These are phyloP conservation scores for Pyrenophora tritici-repentis DNA, from an alignment of 2,329 filamentous ascomycete species.

Conservation along the genomic window DNA sequence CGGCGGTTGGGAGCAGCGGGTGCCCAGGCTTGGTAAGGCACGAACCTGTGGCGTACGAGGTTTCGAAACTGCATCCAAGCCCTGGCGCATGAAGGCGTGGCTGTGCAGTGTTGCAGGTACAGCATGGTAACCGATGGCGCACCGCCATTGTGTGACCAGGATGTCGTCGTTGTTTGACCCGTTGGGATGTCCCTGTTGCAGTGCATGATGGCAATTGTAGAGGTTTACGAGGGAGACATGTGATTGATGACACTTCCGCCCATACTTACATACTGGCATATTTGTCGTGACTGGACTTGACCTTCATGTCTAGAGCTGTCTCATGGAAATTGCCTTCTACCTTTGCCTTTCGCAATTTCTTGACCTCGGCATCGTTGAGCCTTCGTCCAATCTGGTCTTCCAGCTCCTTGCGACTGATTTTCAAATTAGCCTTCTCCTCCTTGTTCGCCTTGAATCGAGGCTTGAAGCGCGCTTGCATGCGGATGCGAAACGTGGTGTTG, in stretches of 20 bases:
- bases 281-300: slow-evolving; percentile 75
- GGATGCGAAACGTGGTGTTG: slow-evolving; percentile 75
- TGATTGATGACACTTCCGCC: neutral
- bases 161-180: slow-evolving; percentile 12
- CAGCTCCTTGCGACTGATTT: slow-evolving; percentile 83
- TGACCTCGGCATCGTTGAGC: slow-evolving; percentile 85
- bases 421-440: slow-evolving; percentile 81
- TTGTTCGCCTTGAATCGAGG: slow-evolving; percentile 77
- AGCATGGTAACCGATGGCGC: slow-evolving; percentile 4
- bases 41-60: slow-evolving; percentile 12
- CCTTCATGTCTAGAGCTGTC: slow-evolving; percentile 79
- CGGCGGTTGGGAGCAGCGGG: no score
- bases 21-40: neutral
- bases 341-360: slow-evolving; percentile 77
- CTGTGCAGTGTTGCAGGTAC: slow-evolving; percentile 1
- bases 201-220: neutral
- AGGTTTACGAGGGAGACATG: neutral
- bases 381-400: slow-evolving; percentile 78
- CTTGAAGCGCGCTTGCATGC: slow-evolving; percentile 96
- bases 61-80: slow-evolving; percentile 5
- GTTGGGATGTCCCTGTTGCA: neutral
- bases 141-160: slow-evolving; percentile 9
- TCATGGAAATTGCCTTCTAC: slow-evolving; percentile 91
- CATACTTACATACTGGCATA: slow-evolving; percentile 35
- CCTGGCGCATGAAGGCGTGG: slow-evolving; percentile 18